phyloP scores from a whole-genome alignment of 1,284 basidiomycete genomes.

The Moesziomyces parantarcticus region DNA sequence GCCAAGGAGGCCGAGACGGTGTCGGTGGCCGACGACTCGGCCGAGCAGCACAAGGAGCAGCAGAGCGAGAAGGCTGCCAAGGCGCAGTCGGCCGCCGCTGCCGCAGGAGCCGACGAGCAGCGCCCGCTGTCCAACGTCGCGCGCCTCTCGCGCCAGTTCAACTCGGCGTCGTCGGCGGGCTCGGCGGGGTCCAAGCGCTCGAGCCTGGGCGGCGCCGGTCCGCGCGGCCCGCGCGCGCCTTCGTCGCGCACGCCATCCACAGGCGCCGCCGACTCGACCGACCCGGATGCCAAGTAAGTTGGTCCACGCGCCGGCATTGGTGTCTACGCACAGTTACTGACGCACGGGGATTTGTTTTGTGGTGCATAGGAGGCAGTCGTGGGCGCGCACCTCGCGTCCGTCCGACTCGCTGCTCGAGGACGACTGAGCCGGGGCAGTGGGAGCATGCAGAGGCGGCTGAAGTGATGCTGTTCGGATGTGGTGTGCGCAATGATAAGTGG shows the following conservation, averaged over 20 bases:
- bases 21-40: conserved; percentile 18
- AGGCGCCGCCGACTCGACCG: not conserved
- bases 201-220: conserved; percentile 14
- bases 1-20: conserved; percentile 33
- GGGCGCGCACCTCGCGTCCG: not conserved
- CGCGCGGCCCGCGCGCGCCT: too few species aligned
- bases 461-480: too few species aligned
- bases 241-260: not conserved
- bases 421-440: not conserved
- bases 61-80: conserved; percentile 15
- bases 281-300: conserved; percentile 3
- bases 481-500: too few species aligned
- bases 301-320: too few species aligned
- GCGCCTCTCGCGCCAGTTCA: conserved; percentile 54
- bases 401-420: not conserved
- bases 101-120: conserved; percentile 13
- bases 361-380: not conserved
- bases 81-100: not conserved
- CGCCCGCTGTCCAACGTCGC: conserved; percentile 56
- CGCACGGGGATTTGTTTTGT: not conserved
- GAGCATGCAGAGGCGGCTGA: too few species aligned
- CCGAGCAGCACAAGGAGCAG: conserved; percentile 28
- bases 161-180: conserved; percentile 2
- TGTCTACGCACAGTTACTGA: too few species aligned
- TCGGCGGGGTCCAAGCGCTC: conserved; percentile 2